Evolutionary conservation across 1,139 yeast species (phyloP).

Genomic region (Petasospora rhodanensis): DNA sequence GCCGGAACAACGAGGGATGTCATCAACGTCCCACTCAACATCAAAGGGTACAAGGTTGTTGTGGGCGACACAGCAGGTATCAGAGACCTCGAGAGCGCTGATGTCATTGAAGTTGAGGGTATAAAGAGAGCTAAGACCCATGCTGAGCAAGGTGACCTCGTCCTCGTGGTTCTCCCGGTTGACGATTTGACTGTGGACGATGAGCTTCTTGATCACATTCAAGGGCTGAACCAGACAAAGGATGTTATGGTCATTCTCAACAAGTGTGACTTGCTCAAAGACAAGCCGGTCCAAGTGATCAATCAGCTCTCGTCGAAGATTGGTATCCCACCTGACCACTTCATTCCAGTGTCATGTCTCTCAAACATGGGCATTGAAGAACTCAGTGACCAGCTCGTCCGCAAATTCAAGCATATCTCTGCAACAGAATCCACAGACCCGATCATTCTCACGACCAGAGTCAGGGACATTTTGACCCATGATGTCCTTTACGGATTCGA

Average conservation of each 20-base stretch:
- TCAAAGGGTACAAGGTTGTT: constrained; percentile 78
- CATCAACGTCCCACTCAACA: constrained; percentile 75
- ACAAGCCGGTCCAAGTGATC: constrained; percentile 23
- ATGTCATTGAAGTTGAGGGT: constrained; percentile 75
- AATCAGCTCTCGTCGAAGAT: constrained; percentile 23
- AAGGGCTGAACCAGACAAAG: constrained; percentile 28
- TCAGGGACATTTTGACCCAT: constrained; percentile 62
- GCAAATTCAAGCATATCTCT: constrained; percentile 46
- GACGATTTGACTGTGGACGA: constrained; percentile 27
- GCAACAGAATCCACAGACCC: constrained; percentile 52
- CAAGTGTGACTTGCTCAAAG: constrained; percentile 53
- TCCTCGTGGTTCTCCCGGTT: constrained; percentile 48
- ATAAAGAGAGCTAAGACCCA: constrained; percentile 67
- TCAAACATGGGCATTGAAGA: constrained; percentile 50
- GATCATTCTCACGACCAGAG: constrained; percentile 66
- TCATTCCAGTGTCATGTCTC: constrained; percentile 60
- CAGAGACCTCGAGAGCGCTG: constrained; percentile 46
- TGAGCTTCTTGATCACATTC: constrained; percentile 36
- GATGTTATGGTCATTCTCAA: constrained; percentile 47
- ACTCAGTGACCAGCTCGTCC: constrained; percentile 37
- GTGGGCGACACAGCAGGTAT: constrained; percentile 95
- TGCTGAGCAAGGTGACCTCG: constrained; percentile 57
- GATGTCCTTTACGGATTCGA: constrained; percentile 74
- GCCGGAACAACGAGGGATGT: constrained; percentile 96
- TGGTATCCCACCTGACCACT: constrained; percentile 27